Conservation (phyloP, 2,329 filamentous ascomycete genomes). For the Botryotinia globosa region DNA sequence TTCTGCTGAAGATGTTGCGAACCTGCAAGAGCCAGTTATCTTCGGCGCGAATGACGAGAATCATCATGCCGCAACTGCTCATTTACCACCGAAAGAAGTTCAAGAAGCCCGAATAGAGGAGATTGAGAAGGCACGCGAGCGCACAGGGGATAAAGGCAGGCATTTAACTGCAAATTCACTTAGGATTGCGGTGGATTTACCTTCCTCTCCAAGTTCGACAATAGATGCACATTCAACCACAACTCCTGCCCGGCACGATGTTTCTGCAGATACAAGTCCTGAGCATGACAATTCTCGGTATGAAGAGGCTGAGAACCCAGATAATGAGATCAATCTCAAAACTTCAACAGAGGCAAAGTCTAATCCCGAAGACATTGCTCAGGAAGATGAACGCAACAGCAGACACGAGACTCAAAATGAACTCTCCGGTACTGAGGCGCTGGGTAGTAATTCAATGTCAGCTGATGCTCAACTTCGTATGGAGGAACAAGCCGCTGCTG, state of each 20-base stretch:
- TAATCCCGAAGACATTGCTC: slow-evolving; percentile 36
- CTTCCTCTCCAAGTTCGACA: slow-evolving; percentile 63
- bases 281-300: slow-evolving; percentile 63
- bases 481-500: slow-evolving; percentile 46
- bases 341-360: slow-evolving; percentile 37
- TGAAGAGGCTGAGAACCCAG: slow-evolving; percentile 46
- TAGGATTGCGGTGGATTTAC: slow-evolving; percentile 44
- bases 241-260: slow-evolving; percentile 66
- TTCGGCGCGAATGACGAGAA: slow-evolving; percentile 29
- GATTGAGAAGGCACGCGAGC: slow-evolving; percentile 40
- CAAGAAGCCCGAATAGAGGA: slow-evolving; percentile 44
- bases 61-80: slow-evolving; percentile 40
- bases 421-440: slow-evolving; percentile 42
- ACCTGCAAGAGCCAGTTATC: slow-evolving; percentile 33
- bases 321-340: slow-evolving; percentile 45
- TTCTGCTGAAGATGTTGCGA: slow-evolving; percentile 38
- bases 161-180: slow-evolving; percentile 40
- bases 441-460: slow-evolving; percentile 45
- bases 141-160: slow-evolving; percentile 35
- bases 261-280: slow-evolving; percentile 71
- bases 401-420: slow-evolving; percentile 33
- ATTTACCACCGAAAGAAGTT: slow-evolving; percentile 49
- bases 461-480: slow-evolving; percentile 59
- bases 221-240: slow-evolving; percentile 66
- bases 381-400: slow-evolving; percentile 38